A percentile compares a stretch with the other conserved stretches of the same genome.
Evolutionary conservation across 164 flowering plant genomes (phyloP).

Genomic region (Dillenia suffruticosa): DNA sequence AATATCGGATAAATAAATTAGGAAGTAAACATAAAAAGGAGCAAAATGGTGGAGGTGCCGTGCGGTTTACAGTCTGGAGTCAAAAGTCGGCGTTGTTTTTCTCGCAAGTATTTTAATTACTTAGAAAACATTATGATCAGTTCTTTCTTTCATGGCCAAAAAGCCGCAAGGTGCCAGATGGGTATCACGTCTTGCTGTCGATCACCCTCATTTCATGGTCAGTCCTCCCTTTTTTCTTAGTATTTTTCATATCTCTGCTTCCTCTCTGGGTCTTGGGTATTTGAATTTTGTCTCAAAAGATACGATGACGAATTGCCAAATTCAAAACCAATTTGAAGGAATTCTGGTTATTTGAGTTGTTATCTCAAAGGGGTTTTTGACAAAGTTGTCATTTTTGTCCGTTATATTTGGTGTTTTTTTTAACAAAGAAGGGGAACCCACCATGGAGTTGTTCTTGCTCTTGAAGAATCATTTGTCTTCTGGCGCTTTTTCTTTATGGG

Average conservation of each 20-base stretch:
- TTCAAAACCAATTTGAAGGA: background rate
- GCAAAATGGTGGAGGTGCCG: too few species aligned
- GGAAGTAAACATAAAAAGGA: too few species aligned
- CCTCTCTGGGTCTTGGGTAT: conserved; percentile 4
- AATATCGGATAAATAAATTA: too few species aligned
- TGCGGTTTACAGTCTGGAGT: too few species aligned
- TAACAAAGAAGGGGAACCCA: background rate
- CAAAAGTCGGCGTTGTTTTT: too few species aligned
- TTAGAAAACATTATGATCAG: too few species aligned
- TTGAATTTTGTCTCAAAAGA: background rate
- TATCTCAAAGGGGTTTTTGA: background rate
- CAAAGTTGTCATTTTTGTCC: background rate
- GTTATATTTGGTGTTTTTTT: background rate
- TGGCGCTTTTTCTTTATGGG: conserved; percentile 3
- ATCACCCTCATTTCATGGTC: background rate
- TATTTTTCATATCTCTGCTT: background rate
- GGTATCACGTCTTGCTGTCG: too few species aligned
- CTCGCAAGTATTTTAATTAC: too few species aligned
- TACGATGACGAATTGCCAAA: background rate
- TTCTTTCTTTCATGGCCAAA: too few species aligned
- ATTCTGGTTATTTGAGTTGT: background rate
- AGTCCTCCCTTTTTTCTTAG: background rate
- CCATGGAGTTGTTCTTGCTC: conserved; percentile 9
- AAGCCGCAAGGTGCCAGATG: too few species aligned
- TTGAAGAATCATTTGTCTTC: conserved; percentile 4